These are phyloP conservation scores for Cercospora janseana DNA, from an alignment of 2,329 filamentous ascomycete species.

Conservation along the genomic window DNA sequence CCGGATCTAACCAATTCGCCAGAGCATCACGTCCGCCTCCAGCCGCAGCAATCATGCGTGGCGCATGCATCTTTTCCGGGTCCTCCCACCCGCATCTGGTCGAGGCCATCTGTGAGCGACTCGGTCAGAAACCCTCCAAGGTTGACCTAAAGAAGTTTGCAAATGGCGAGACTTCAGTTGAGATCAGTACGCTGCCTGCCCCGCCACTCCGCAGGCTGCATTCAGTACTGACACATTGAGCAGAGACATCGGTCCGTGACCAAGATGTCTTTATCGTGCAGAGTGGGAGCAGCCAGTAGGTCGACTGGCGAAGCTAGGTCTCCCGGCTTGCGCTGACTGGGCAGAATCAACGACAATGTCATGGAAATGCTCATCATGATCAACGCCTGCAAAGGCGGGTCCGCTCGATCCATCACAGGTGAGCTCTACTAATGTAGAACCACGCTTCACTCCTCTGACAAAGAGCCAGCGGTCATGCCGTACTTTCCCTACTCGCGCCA, in stretches of 20 bases:
- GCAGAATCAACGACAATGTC: slow-evolving; percentile 89
- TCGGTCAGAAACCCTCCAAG: slow-evolving; percentile 59
- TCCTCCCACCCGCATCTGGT: slow-evolving; percentile 63
- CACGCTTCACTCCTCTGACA: not conserved
- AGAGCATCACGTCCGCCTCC: not conserved
- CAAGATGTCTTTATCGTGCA: slow-evolving; percentile 99
- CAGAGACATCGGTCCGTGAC: slow-evolving; percentile 73
- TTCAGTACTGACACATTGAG: slow-evolving; percentile 25
- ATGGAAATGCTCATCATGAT: slow-evolving; percentile 97
- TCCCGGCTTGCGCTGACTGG: slow-evolving; percentile 26
- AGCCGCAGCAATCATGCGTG: slow-evolving; percentile 53
- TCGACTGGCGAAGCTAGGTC: slow-evolving; percentile 11
- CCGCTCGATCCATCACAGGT: slow-evolving; percentile 95
- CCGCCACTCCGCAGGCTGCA: not conserved
- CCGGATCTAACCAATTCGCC: not conserved
- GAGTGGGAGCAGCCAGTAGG: slow-evolving; percentile 78
- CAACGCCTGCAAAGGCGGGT: slow-evolving; percentile 95
- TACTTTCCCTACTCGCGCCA: slow-evolving; percentile 99
- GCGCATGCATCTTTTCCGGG: slow-evolving; percentile 66
- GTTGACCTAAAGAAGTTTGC: slow-evolving; percentile 65
- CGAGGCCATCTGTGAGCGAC: slow-evolving; percentile 64
- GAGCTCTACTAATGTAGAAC: slow-evolving; percentile 37
- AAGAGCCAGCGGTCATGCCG: slow-evolving; percentile 68
- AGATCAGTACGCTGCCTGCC: slow-evolving; percentile 59
- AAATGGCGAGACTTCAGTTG: slow-evolving; percentile 69